Conservation (phyloP, 2,329 filamentous ascomycete species). For the Phyllosticta capitalensis region DNA sequence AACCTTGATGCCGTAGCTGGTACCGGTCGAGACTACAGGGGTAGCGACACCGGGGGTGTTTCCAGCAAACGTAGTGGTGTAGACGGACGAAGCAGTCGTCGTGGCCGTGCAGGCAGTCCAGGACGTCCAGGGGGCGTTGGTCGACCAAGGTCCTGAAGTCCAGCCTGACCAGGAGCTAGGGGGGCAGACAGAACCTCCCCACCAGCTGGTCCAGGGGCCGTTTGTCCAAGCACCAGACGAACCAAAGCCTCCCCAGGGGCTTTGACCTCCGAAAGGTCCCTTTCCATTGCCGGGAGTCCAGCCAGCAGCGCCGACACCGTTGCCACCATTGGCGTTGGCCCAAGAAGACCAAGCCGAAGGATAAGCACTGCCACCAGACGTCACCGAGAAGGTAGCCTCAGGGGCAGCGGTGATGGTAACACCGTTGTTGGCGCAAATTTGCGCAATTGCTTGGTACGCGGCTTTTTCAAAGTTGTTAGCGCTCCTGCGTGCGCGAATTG, state of each 20-base stretch:
- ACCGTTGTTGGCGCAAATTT: slow-evolving; percentile 20
- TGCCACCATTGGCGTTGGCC: slow-evolving; percentile 4
- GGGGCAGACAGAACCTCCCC: slow-evolving; percentile 24
- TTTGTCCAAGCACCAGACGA: slow-evolving; percentile 18
- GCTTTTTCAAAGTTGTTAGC: not conserved
- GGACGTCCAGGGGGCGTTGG: slow-evolving; percentile 26
- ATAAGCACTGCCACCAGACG: not conserved
- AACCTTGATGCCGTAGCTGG: slow-evolving; percentile 24
- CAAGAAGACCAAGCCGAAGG: slow-evolving; percentile 7
- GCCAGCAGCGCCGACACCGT: slow-evolving; percentile 15
- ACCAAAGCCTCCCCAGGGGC: slow-evolving; percentile 21
- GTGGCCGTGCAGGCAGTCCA: slow-evolving; percentile 24
- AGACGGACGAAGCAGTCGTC: slow-evolving; percentile 23
- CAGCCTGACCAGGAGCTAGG: slow-evolving; percentile 28
- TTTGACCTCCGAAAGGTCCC: slow-evolving; percentile 15
- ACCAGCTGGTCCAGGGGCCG: slow-evolving; percentile 28
- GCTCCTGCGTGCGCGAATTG: not conserved
- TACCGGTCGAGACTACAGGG: slow-evolving; percentile 11
- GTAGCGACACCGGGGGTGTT: slow-evolving; percentile 11
- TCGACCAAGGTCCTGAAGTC: slow-evolving; percentile 27
- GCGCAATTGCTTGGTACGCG: slow-evolving; percentile 18
- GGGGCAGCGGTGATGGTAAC: slow-evolving; percentile 16
- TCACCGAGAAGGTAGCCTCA: slow-evolving; percentile 15
- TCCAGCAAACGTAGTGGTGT: slow-evolving; percentile 20
- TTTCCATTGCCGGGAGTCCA: slow-evolving; percentile 17